Evolutionary conservation across 352 stramenopile species (phyloP), one percentile per base, ranked within the genome.

Genomic region (Phytopythium ostracodes): DNA sequence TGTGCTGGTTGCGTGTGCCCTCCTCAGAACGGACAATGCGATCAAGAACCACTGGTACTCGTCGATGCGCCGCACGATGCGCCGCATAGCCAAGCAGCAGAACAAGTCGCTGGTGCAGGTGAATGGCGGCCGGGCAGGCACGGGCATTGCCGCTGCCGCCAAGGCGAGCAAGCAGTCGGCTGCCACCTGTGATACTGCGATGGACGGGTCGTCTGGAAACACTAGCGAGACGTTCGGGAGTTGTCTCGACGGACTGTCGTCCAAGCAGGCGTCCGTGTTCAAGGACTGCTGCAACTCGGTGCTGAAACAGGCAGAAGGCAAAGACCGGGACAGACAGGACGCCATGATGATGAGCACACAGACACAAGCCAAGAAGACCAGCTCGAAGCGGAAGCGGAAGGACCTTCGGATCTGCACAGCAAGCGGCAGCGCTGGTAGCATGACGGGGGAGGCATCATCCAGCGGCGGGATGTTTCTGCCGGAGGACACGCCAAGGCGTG

Each of bases 31-130:
- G 59, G 87, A 95, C 65, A 95, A 95, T 63, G 87, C 84, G 47
- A 95, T 95, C 62, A 95, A 95, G 71, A 96, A 96, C 63, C 87
- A 96, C 65, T 96, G 87, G 87, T 96, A 97, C 63, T 96, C 85
- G 68, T 96, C 88, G 14, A 97, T 97, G 89, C 78, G 89, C 49
- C 76, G 88, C 15, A 97, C 89, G 31, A 96, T 97, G 86, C 82
- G 86, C 4, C 82, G 87, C 20, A 92, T 96, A 68, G 87, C 87
- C 42, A 96, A 94, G 65, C 85, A 94, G 64, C 82, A 92, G 62
- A 91, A 86, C 66, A 94, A 94, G 51, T 75, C 81, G 11, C 31
- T 89, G 22, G 72, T 72, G 0, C 73, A 84, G 33, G 58, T 5
- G 1, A 31, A 15, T 11, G 61, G 56, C 17, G 52, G 56, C 10